Percentiles rank a stretch among this genome's conserved stretches.
Evolutionary conservation across 2,329 filamentous ascomycete genomes (phyloP).

Genomic region (Sporothrix sp.): DNA sequence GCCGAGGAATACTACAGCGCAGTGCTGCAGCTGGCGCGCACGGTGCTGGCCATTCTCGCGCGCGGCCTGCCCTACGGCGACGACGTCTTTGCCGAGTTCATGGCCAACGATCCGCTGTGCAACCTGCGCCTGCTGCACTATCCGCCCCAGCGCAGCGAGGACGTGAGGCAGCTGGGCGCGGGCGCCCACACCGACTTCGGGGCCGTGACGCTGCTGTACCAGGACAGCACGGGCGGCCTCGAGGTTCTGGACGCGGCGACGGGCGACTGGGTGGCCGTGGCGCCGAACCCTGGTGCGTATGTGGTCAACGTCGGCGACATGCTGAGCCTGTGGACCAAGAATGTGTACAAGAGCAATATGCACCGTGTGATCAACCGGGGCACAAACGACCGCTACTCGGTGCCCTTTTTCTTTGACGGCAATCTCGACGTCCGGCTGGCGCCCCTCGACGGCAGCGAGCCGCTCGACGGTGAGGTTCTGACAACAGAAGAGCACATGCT

Average conservation of each 20-base stretch:
- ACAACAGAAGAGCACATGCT: constrained; percentile 28
- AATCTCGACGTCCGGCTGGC: constrained; percentile 34
- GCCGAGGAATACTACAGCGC: constrained; percentile 32
- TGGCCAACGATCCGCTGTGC: constrained; percentile 31
- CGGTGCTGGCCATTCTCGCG: constrained; percentile 34
- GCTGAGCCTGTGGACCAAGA: constrained; percentile 40
- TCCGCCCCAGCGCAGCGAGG: constrained; percentile 34
- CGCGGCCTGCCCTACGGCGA: constrained; percentile 32
- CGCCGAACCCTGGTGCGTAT: constrained; percentile 32
- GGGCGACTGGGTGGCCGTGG: constrained; percentile 35
- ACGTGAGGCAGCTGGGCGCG: constrained; percentile 27
- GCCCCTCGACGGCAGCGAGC: constrained; percentile 25
- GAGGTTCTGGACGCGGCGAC: constrained; percentile 38
- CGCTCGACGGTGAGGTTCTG: constrained; percentile 17
- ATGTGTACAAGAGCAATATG: constrained; percentile 41
- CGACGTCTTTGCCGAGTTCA: constrained; percentile 34
- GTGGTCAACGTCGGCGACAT: constrained; percentile 36
- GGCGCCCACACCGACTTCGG: constrained; percentile 47
- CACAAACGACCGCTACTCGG: constrained; percentile 40
- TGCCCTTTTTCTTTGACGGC: constrained; percentile 48
- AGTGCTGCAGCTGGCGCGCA: constrained; percentile 30
- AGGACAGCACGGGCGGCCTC: constrained; percentile 40
- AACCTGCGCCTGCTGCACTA: constrained; percentile 41
- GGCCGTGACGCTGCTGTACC: constrained; percentile 46
- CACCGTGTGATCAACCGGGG: constrained; percentile 47